Evolutionary conservation across 352 stramenopile species (phyloP).

Genomic region (Chrysophaeum taylorii): DNA sequence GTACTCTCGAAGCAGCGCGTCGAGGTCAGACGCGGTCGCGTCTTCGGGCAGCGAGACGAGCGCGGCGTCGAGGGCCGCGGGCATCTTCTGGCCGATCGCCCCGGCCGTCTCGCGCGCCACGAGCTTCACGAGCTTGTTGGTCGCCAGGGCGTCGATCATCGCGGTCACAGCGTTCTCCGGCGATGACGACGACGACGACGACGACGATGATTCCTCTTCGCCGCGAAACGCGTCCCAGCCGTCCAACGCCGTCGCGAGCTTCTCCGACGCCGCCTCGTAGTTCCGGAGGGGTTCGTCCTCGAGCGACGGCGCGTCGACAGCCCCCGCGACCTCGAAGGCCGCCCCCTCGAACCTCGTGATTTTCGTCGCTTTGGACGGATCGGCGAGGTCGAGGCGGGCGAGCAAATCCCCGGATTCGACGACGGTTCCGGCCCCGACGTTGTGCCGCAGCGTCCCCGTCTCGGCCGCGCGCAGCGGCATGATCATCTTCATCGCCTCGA

Average conservation of each 20-base stretch:
- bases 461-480: conserved; percentile 96
- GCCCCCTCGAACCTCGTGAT: conserved; percentile 56
- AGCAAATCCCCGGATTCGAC: conserved; percentile 94
- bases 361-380: conserved; percentile 95
- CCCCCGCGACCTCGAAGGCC: conserved; percentile 16
- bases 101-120: not conserved
- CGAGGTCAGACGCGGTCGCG: not conserved
- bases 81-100: conserved; percentile 15
- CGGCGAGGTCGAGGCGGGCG: conserved; percentile 91
- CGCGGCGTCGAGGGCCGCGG: conserved; percentile 1
- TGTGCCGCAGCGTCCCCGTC: conserved; percentile 86
- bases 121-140: not conserved
- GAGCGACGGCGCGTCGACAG: not conserved
- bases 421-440: conserved; percentile 90
- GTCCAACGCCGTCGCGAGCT: not conserved
- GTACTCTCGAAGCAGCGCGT: not conserved
- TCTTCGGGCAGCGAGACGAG: not conserved
- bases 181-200: too few relatives aligned
- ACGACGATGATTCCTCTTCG: too few relatives aligned
- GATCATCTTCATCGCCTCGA: conserved; percentile 99
- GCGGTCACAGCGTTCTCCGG: not conserved
- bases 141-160: not conserved
- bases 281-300: conserved; percentile 13
- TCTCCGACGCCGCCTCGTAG: not conserved
- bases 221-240: conserved; percentile 15